phyloP scores from a whole-genome alignment of 2,329 filamentous ascomycete genomes.

The Chaetomium strumarium region DNA sequence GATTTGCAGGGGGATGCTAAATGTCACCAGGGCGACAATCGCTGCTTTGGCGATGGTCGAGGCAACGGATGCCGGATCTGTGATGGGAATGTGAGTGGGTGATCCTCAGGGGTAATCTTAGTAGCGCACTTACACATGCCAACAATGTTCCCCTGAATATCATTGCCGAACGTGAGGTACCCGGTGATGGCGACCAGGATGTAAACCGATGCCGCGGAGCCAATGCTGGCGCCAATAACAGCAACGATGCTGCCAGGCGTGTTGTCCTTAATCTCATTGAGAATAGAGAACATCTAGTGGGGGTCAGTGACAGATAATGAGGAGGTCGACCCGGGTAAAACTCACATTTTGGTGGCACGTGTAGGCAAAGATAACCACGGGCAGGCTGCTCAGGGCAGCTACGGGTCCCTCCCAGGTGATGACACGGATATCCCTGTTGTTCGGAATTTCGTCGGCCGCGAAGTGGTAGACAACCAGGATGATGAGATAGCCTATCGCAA shows the following conservation, averaged over 20 bases:
- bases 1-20: slow-evolving; percentile 91
- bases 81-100: slow-evolving; percentile 6
- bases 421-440: slow-evolving; percentile 66
- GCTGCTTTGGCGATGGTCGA: slow-evolving; percentile 92
- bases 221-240: slow-evolving; percentile 79
- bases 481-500: slow-evolving; percentile 92
- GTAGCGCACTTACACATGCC: slow-evolving; percentile 66
- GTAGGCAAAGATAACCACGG: slow-evolving; percentile 97
- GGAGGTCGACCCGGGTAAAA: slow-evolving; percentile 2
- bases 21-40: slow-evolving; percentile 92
- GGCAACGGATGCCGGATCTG: slow-evolving; percentile 65
- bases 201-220: slow-evolving; percentile 80
- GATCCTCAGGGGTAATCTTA: background rate
- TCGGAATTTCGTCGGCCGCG: slow-evolving; percentile 66
- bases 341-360: slow-evolving; percentile 95
- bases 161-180: slow-evolving; percentile 91
- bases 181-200: slow-evolving; percentile 89
- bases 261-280: slow-evolving; percentile 89
- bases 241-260: slow-evolving; percentile 68
- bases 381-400: slow-evolving; percentile 75
- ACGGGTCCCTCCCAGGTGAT: slow-evolving; percentile 75
- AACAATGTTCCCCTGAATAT: slow-evolving; percentile 86
- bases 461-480: slow-evolving; percentile 93
- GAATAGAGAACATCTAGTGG: slow-evolving; percentile 88
- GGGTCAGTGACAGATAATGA: slow-evolving; percentile 25